Conservation (phyloP, 805 yeast genomes). For the Metschnikowia proteae region DNA sequence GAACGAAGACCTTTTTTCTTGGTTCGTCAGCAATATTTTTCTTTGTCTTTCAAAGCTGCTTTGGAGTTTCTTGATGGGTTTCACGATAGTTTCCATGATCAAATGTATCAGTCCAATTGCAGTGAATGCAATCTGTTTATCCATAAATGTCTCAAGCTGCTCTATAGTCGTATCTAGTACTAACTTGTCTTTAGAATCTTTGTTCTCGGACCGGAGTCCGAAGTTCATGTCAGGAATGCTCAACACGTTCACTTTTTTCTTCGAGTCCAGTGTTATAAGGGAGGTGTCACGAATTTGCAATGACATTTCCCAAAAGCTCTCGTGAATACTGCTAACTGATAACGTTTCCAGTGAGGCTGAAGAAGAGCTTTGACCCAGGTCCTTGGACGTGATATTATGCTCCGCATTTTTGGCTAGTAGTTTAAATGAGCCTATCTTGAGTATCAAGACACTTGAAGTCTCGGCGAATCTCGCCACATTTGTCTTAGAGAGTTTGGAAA, state of each 20-base stretch:
- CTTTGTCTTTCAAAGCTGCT: conserved; percentile 23
- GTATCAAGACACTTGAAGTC: conserved; percentile 16
- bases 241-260: conserved; percentile 16
- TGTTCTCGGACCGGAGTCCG: conserved; percentile 7
- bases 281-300: conserved; percentile 17
- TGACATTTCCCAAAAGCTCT: conserved; percentile 24
- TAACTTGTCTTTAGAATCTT: conserved; percentile 3
- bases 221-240: conserved; percentile 22
- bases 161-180: conserved; percentile 9
- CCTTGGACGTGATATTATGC: not conserved
- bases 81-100: conserved; percentile 26
- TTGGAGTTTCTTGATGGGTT: conserved; percentile 26
- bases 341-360: conserved; percentile 30
- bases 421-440: conserved; percentile 4
- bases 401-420: not conserved
- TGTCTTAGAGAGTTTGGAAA: conserved; percentile 20
- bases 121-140: conserved; percentile 30
- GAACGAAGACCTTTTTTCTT: not conserved
- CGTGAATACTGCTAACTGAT: conserved; percentile 11
- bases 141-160: conserved; percentile 21
- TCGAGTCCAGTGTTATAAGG: conserved; percentile 14
- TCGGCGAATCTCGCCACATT: conserved; percentile 11
- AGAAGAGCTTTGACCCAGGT: conserved; percentile 2
- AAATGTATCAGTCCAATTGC: conserved; percentile 33
- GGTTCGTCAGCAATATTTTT: conserved; percentile 7